Evolutionary conservation across 352 stramenopile genomes (phyloP), one percentile per base, ranked within the genome.

Genomic region (Elongisporangium anandrum): DNA sequence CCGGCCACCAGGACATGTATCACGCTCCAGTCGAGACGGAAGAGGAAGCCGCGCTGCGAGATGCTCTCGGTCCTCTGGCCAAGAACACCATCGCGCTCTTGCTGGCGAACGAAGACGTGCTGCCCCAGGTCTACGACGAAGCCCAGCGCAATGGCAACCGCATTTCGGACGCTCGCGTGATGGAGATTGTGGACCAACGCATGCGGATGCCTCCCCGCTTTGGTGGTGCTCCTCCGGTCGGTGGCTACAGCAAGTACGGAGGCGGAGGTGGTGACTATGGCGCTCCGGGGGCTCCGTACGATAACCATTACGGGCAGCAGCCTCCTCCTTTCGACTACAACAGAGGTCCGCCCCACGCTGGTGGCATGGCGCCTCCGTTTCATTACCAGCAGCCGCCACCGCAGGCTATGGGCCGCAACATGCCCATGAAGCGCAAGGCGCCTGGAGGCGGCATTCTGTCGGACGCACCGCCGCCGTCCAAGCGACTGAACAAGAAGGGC

Each of bases 121-220:
- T 95, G 49, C 76, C 79, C 6, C 80, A 91, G 61, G 82, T 93
- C 16, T 87, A 88, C 41, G 81, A 91, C 20, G 85, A 95, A 64
- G 85, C 79, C n/a, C 78, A 88, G 61, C 85, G 76, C 57, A 79
- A 89, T 53, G 80, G 81, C 51, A 90, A 90, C 58, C 73, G 69
- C 45, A 92, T 95, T 56, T 61, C 81, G 3, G 85, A 95, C 60
- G 72, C 68, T 13, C 85, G 85, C 48, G 82, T 95, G 49, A 64
- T 86, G 50, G 83, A 95, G 66, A 89, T 95, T 57, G 66, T 95
- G 57, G 79, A 90, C 54, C 72, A 78, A 47, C 82, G 82, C 55
- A 69, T 71, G 50, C 79, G 79, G 26, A 73, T 70, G 38, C 68
- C 65, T 24, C 75, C 57, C 24, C 72, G 60, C 50, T 64, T 66